Evolutionary conservation across 2,329 filamentous ascomycete species (phyloP), one percentile per base, ranked within the genome.

Genomic region (Juglanconis juglandina): DNA sequence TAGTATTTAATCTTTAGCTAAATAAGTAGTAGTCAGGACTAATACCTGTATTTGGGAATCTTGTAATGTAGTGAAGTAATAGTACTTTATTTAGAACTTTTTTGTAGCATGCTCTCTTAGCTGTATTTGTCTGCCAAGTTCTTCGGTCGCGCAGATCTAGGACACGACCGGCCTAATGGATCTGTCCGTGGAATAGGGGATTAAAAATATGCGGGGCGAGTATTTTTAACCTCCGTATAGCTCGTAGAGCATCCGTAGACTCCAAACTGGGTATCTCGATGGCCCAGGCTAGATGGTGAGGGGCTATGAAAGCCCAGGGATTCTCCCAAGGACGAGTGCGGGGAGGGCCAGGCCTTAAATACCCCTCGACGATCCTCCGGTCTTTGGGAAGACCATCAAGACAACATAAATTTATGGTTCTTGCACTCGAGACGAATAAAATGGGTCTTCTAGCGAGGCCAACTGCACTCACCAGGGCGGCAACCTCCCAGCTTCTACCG

Each of bases 361-460:
- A 24, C 24, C 24, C 24, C 24, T 24, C 24, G 2, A 24, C 24
- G 2, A 24, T 24, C 24, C 24, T 24, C 33, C 9, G 34, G 39
- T 10, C 5, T 13, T 10, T 11, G 39, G 10, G 50, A n/a, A 1
- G 11, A 30, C 10, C 37, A 39, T 39, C 5, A 41, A 53, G 37
- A 11, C 34, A 17, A 10, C 6, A 52, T 14, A 37, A 10, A 1
- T 13, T 14, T 42, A 10, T 9, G 11, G 10, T 42, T 13, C 10
- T 42, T 42, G 39, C 39, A 4, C 39, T 5, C 6, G n/a, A 14
- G n/a, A 13, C 39, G n/a, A 42, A 14, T 24, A 51, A 4, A 13
- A 62, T 62, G 60, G 47, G 52, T 9, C 3, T 24, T 2, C 42
- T 56, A 8, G 41, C 34, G 3, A 56, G 49, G n/a, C 30, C 51